phyloP scores from a whole-genome alignment of 352 stramenopile genomes.

The Globisporangium uncinulatum region DNA sequence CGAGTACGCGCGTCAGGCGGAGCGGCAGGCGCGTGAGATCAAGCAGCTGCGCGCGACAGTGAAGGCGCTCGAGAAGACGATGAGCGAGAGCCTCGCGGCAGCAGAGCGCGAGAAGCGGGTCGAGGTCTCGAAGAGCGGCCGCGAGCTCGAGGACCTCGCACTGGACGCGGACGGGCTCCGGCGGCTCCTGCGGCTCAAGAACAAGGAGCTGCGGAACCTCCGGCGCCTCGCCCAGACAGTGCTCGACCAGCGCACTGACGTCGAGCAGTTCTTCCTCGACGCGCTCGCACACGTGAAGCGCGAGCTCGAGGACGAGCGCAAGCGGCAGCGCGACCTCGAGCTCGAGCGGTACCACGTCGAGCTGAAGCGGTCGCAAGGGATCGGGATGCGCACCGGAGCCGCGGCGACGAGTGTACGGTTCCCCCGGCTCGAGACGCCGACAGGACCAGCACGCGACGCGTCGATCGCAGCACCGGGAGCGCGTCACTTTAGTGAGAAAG shows the following conservation, averaged over 20 bases:
- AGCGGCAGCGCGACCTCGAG: constrained; percentile 35
- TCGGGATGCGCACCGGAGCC: constrained; percentile 7
- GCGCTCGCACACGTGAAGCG: constrained; percentile 85
- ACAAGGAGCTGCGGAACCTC: constrained; percentile 90
- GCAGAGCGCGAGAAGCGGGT: constrained; percentile 65
- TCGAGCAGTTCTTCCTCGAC: constrained; percentile 92
- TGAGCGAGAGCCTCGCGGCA: constrained; percentile 56
- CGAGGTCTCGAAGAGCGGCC: constrained; percentile 35
- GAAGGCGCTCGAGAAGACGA: constrained; percentile 69
- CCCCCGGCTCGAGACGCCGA: constrained; percentile 33
- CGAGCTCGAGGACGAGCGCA: constrained; percentile 56
- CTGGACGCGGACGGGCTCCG: constrained; percentile 85
- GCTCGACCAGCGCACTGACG: constrained; percentile 87
- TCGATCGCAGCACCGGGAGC: not conserved
- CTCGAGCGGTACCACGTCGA: constrained; percentile 51
- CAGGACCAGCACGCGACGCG: not conserved
- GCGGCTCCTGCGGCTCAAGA: constrained; percentile 87
- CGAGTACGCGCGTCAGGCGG: constrained; percentile 80
- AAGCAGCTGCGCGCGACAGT: constrained; percentile 65
- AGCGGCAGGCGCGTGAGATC: constrained; percentile 73
- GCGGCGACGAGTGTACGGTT: constrained; percentile 28
- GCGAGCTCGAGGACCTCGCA: constrained; percentile 76
- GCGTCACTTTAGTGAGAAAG: constrained; percentile 55
- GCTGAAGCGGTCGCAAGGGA: constrained; percentile 33
- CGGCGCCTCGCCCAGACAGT: constrained; percentile 87